Conservation (phyloP, 805 yeast genomes). For the Spathaspora sp. region DNA sequence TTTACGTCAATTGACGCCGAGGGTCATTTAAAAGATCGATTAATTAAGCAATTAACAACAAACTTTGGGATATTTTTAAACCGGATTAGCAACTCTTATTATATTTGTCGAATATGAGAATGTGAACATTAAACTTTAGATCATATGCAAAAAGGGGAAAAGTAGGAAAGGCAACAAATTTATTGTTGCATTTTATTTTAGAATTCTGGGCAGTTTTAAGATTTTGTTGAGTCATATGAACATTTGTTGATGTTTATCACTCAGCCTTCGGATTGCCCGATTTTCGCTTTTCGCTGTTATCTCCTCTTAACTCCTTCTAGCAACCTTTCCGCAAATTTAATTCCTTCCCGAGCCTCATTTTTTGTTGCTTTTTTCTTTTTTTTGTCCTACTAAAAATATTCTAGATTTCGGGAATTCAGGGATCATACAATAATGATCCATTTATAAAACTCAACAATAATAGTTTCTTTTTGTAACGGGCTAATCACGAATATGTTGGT, state of each 20-base stretch:
- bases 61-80: background rate
- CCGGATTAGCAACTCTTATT: background rate
- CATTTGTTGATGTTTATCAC: background rate
- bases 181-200: background rate
- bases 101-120: background rate
- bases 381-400: background rate
- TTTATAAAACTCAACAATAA: background rate
- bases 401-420: background rate
- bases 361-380: background rate
- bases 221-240: background rate
- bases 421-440: background rate
- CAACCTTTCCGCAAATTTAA: background rate
- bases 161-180: background rate
- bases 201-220: background rate
- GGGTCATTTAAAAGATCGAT: background rate
- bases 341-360: background rate
- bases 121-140: background rate
- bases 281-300: background rate
- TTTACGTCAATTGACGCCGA: background rate
- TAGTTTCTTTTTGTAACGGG: background rate
- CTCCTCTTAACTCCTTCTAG: background rate
- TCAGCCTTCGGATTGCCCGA: background rate
- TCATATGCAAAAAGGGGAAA: background rate
- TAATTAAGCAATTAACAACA: background rate
- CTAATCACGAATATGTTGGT: background rate